phyloP scores from a whole-genome alignment of 495 filamentous ascomycete genomes.

The Trichoderma gamsii region DNA sequence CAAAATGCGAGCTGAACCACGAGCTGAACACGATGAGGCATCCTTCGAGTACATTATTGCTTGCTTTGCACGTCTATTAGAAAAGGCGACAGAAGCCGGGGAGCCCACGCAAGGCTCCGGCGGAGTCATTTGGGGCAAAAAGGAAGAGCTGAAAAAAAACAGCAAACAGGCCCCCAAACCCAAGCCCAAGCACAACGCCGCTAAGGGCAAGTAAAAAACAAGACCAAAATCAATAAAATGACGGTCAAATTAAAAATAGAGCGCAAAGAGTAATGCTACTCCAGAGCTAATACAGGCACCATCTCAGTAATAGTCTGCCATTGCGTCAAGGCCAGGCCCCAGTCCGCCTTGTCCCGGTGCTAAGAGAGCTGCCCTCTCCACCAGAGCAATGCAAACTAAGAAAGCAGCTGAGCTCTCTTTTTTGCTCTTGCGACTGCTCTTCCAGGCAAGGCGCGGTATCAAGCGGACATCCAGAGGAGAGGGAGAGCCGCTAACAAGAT shows the following conservation, averaged over 20 bases:
- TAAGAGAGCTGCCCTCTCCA: neutral
- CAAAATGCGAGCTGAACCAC: too few relatives aligned
- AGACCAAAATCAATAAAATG: neutral
- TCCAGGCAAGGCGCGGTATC: neutral
- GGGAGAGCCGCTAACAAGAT: too few relatives aligned
- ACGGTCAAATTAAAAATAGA: too few relatives aligned
- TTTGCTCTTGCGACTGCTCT: neutral
- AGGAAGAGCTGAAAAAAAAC: neutral
- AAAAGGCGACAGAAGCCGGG: too few relatives aligned
- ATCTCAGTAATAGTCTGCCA: neutral
- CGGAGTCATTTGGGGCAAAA: neutral
- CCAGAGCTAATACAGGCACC: constrained; percentile 8
- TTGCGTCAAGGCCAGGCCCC: neutral
- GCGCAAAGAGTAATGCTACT: neutral
- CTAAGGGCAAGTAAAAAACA: neutral
- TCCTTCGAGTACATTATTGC: too few relatives aligned
- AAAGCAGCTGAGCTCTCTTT: neutral
- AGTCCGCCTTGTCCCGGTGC: neutral
- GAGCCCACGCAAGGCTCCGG: too few relatives aligned
- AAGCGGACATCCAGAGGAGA: too few relatives aligned
- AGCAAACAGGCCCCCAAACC: neutral
- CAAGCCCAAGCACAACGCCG: neutral
- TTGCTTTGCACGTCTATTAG: too few relatives aligned
- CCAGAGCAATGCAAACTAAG: too few relatives aligned
- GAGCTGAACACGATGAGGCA: too few relatives aligned